Evolutionary conservation across 768 basidiomycete genomes (phyloP), one percentile per base, ranked within the genome.

Genomic region (Panellus pusillus): DNA sequence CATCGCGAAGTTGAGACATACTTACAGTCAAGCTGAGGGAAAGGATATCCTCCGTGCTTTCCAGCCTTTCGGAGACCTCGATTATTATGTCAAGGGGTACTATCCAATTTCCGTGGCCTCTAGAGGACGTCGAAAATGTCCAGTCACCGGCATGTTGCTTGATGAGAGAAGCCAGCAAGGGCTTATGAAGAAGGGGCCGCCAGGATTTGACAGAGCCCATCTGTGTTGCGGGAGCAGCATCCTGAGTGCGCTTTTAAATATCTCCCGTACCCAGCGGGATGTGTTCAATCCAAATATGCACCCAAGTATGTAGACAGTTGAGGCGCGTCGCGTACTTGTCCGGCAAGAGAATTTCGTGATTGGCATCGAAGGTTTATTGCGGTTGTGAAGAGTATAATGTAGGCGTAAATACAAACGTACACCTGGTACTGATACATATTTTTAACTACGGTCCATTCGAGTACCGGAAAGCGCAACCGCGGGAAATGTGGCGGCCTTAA

Each of bases 361-460:
- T 9, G 11, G 11, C 32, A 35, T 35, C 32, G 8, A 14, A 35
- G 8, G 3, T 4, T 14, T 35, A 35, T 35, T 35, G 32, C 32
- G 2, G 3, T 36, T 6, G 13, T 49, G 9, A n/a, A 44, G n/a
- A 44, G 39, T 41, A 45, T 36, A 52, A 24, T 14, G 40, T 58
- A 54, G 52, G 50, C 42, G 49, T 46, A 39, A 43, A 56, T 56
- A 50, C 52, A 38, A 32, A 50, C 46, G 63, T 65, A 65, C 64
- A 47, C 64, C 64, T 31, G 64, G 64, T 62, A 65, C 64, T 54
- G 60, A 63, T 63, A 62, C 58, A 61, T 60, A 63, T 24, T 24
- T 24, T 24, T 24, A 24, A 24, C 24, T 17, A 38, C 48, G 47
- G 47, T 46, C 18, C 48, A 15, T 50, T 44, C 31, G 54, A 37